Base-by-base conservation (phyloP, 306 rosid genomes). In the Prunus salicina region DNA sequence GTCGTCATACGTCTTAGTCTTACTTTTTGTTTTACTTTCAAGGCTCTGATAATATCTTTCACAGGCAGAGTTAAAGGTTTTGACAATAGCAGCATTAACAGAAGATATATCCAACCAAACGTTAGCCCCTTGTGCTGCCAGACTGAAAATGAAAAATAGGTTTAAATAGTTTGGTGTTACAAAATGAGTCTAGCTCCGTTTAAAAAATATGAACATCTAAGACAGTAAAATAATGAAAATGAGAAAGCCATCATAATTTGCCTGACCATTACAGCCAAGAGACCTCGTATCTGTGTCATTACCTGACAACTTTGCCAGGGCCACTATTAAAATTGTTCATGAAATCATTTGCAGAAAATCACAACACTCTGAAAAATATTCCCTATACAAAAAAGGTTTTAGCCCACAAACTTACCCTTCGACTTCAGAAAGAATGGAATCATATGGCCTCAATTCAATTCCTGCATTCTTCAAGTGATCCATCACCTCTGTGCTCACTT, bases 51-150 rank as follows among this genome's bases (percentile, higher is more conserved):
- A 71, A 84, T 85, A 87, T 82, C 67, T 87, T 79, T 85, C 83
- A 32, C 97, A 90, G 64, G 97, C 90, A 82, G 88, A 81, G 71
- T 84, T 88, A 72, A 85, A 92, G 71, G 93, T 86, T 75, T 89
- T 83, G 64, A 87, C 96, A 85, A 92, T 89, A 70, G 97, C 99
- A 83, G 90, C 92, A 92, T 92, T 95, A 76, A 89, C 85, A 75
- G 98, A 86, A 49, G 97, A 88, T 71, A 88, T 87, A 80, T 92
- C 97, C 86, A 95, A 80, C 97, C 98, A 95, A 83, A 95, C 86
- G 61, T 82, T 61, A 73, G 87, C 80, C 56, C 88, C 90, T 52
- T 67, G 79, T 66, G 89, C 83, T 65, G 98, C 97, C 90, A 95
- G 86, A 64, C 98, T 95, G 91, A 61, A 83, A 85, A 64, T 18